Evolutionary conservation across 2,329 filamentous ascomycete genomes (phyloP).

Genomic region (Pseudogymnoascus sp.): DNA sequence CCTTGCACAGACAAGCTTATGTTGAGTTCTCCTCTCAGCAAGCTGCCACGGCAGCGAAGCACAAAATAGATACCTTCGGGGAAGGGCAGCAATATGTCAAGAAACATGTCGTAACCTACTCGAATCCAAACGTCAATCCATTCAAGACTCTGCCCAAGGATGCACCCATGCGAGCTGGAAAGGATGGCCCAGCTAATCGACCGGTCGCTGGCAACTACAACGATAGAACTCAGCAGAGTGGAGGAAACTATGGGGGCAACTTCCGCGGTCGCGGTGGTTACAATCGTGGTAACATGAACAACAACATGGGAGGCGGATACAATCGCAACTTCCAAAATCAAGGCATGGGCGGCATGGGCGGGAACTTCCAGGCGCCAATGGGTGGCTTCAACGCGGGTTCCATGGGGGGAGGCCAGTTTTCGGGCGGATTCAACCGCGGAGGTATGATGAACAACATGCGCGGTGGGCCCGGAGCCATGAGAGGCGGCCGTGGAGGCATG

Average conservation of each 20-base stretch:
- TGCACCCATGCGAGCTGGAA: conserved; percentile 60
- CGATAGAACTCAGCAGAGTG: conserved; percentile 30
- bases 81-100: conserved; percentile 46
- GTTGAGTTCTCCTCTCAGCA: conserved; percentile 77
- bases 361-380: conserved; percentile 35
- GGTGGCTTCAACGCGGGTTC: conserved; percentile 39
- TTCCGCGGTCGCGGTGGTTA: conserved; percentile 45
- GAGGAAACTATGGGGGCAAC: conserved; percentile 28
- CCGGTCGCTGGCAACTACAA: conserved; percentile 42
- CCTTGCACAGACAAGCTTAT: conserved; percentile 56
- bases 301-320: conserved; percentile 46
- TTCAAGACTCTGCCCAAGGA: conserved; percentile 91
- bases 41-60: conserved; percentile 78
- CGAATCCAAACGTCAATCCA: conserved; percentile 69
- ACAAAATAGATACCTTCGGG: conserved; percentile 60
- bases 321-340: conserved; percentile 41
- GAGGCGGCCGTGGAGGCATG: conserved; percentile 48
- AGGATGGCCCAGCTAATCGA: conserved; percentile 51
- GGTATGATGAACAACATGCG: conserved; percentile 44
- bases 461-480: conserved; percentile 48
- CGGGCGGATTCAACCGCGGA: conserved; percentile 44
- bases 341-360: conserved; percentile 37
- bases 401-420: conserved; percentile 34
- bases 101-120: conserved; percentile 68
- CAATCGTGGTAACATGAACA: conserved; percentile 33